A percentile compares a stretch with the other conserved stretches of the same genome.
These are phyloP conservation scores for Talaromyces amestolkiae DNA, from an alignment of 2,329 filamentous ascomycete genomes.

Conservation along the genomic window DNA sequence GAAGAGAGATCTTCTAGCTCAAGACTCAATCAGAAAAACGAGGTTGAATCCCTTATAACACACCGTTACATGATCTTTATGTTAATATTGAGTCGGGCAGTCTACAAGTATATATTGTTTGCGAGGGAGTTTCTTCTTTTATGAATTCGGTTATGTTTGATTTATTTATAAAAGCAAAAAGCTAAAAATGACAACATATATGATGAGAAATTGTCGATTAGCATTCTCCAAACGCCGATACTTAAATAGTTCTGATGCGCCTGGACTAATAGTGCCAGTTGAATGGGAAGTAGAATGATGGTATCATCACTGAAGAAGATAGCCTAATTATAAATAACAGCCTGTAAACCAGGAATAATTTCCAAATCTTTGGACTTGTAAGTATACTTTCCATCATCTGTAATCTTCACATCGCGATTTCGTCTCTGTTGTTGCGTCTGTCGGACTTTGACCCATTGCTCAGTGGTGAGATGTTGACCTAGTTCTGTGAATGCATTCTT, in stretches of 20 bases:
- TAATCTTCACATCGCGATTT: conserved; percentile 26
- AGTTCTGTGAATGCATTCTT: conserved; percentile 41
- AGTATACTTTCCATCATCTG: conserved; percentile 38
- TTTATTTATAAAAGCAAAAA: background rate
- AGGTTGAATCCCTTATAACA: too few relatives aligned
- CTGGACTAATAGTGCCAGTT: background rate
- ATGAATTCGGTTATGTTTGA: background rate
- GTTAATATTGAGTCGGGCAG: too few relatives aligned
- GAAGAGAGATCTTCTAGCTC: background rate
- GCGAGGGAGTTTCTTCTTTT: too few relatives aligned
- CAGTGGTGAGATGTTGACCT: conserved; percentile 41
- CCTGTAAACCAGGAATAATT: conserved; percentile 43
- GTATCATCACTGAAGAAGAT: background rate
- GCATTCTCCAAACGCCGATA: background rate
- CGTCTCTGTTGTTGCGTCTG: conserved; percentile 46
- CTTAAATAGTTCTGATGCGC: too few relatives aligned
- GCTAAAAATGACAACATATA: background rate
- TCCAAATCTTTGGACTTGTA: conserved; percentile 39
- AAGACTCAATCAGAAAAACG: background rate
- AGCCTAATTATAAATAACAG: conserved; percentile 35
- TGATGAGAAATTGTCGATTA: background rate
- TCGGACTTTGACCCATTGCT: conserved; percentile 42
- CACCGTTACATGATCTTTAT: too few relatives aligned
- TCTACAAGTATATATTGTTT: too few relatives aligned
- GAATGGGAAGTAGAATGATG: too few relatives aligned